These are phyloP conservation scores for Cladosporium sp. DNA, from an alignment of 2,329 filamentous ascomycete genomes.

Conservation along the genomic window DNA sequence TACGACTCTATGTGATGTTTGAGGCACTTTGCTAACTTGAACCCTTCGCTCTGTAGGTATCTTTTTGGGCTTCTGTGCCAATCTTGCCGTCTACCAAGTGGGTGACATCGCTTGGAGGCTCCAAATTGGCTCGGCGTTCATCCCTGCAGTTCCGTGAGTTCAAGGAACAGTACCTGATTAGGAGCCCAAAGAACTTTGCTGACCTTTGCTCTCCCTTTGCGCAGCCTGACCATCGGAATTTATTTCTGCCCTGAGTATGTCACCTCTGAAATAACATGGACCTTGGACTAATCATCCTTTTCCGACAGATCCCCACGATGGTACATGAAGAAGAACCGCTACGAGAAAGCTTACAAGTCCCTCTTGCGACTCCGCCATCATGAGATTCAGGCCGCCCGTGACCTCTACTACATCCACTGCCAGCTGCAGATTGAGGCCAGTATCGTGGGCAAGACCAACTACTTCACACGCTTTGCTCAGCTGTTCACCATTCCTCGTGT, in stretches of 20 bases:
- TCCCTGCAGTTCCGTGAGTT: conserved; percentile 44
- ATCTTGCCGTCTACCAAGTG: conserved; percentile 42
- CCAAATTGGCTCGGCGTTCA: conserved; percentile 49
- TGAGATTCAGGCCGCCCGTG: conserved; percentile 55
- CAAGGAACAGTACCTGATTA: background rate
- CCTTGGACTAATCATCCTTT: background rate
- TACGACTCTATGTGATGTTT: background rate
- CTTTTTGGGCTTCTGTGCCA: conserved; percentile 46
- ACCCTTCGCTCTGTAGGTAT: conserved; percentile 30
- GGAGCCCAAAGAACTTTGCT: background rate
- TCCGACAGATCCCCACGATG: conserved; percentile 24
- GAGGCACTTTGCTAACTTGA: background rate
- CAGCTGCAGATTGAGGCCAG: conserved; percentile 32
- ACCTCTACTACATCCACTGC: conserved; percentile 53
- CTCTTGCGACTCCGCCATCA: conserved; percentile 50
- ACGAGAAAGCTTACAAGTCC: conserved; percentile 50
- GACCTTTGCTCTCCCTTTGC: background rate
- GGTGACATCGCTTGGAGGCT: conserved; percentile 46
- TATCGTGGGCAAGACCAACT: conserved; percentile 42
- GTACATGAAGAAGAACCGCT: conserved; percentile 48
- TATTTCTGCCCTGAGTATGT: conserved; percentile 40
- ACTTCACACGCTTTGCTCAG: conserved; percentile 46
- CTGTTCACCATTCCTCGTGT: conserved; percentile 52
- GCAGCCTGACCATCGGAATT: conserved; percentile 43
- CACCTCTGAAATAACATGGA: background rate